Base-by-base conservation (phyloP, 2,329 filamentous ascomycete species). In the Tolypocladium cylindrosporum region DNA sequence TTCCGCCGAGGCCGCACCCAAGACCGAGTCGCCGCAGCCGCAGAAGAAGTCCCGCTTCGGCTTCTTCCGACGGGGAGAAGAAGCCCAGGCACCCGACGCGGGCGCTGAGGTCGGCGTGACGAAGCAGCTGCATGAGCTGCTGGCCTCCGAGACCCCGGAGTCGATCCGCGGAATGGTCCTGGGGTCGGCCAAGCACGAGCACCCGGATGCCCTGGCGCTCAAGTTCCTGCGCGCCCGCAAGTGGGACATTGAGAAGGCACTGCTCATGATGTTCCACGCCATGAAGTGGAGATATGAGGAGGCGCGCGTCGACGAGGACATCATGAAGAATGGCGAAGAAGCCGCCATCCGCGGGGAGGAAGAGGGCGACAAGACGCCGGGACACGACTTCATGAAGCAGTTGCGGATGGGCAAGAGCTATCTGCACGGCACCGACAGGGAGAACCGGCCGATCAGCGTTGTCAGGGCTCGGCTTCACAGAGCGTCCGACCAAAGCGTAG, bases 221-320 rank as follows among this genome's bases (percentile, higher is more conserved):
- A 85, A 91, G 43, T 96, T 95, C 72, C 77, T 96, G 58, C 81
- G 91, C 56, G 91, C 91, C n/a, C 82, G 91, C 51, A 96, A 96
- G 74, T 99, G 94, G 94, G 91, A 99, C 68, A 86, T 96, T n/a
- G 88, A 96, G 55, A 91, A 90, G 70, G 93, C 94, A 4, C 79
- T 97, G 34, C 82, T 96, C 63, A 99, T 99, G 94, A 77, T 97
- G 72, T 82, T 99, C 50, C 91, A 91, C 2, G 96, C 94, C 1
- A 90, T 97, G 83, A 88, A 90, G 70, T 99, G 94, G 94, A 85
- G 94, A 63, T 76, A 85, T 58, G 79, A 82, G 41, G 90, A 96
- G 59, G 88, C 94, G 79, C 85, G 90, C 65, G 90, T 97, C n/a
- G 94, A 97, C 68, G 87, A 90, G 59, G 90, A 96, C 64, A 87